Evolutionary conservation across 2,329 filamentous ascomycete genomes (phyloP), one percentile per base, ranked within the genome.

Genomic region (Cladosporium sp.): DNA sequence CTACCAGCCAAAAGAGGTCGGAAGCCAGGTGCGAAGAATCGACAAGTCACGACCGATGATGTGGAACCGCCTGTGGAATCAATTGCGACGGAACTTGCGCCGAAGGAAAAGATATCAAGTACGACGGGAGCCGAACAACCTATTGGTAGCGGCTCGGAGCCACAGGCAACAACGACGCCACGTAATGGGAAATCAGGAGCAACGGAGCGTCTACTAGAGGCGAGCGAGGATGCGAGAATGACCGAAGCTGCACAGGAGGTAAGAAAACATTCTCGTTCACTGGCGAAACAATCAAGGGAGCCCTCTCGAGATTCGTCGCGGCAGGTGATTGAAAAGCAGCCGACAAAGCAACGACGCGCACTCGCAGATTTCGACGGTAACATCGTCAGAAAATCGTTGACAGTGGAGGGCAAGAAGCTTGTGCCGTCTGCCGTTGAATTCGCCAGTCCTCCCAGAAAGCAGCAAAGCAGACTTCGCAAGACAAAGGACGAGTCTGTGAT

Each of bases 311-410:
- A n/a, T 14, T 14, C 40, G 1, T 10, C 40, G 10, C 16, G 31
- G 12, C n/a, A 49, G 7, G 7, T 26, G 3, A 33, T 28, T 5
- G 26, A 31, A 11, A 11, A 31, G 40, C 40, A 14, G 26, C 58
- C 37, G n/a, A 35, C 62, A 35, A 44, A 57, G 31, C 44, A 46
- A 11, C 53, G 62, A 8, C 35, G 31, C 14, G 52, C 62, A 21
- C 64, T 65, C 23, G 57, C 55, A 10, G 49, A 62, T 14, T 53
- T 49, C 16, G 60, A 62, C 33, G 46, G 49, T 53, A 62, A 62
- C 11, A 62, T 62, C 29, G 26, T 46, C 37, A 49, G 52, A 57
- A 29, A 31, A 10, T 21, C 53, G 12, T 58, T 55, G 8, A 31
- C 28, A 37, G 12, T 31, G 40, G 28, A 62, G 31, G 26, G 26